Evolutionary conservation across 75 land plant genomes (phyloP).

Genomic region (Selaginella tamariscina): DNA sequence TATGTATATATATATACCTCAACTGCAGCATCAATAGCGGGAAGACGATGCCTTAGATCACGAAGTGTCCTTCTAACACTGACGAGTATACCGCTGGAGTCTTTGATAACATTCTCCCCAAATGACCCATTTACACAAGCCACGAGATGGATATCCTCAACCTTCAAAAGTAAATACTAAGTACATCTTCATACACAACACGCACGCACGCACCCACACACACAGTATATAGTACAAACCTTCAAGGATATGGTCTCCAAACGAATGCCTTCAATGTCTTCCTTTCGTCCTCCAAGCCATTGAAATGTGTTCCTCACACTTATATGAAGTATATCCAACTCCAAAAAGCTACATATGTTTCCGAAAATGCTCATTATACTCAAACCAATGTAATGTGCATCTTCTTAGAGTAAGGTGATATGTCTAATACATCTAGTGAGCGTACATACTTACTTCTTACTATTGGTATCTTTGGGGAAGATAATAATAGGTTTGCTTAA

Average conservation of each 20-base stretch:
- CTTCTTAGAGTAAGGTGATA: no score
- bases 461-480: slow-evolving; percentile 75
- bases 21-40: slow-evolving; percentile 46
- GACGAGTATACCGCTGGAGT: slow-evolving; percentile 68
- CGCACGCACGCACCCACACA: neutral
- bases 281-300: slow-evolving; percentile 70
- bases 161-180: slow-evolving; percentile 24
- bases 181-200: neutral
- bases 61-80: slow-evolving; percentile 61
- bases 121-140: slow-evolving; percentile 48
- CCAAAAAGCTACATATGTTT: slow-evolving; percentile 75
- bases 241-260: slow-evolving; percentile 43
- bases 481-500: slow-evolving; percentile 77
- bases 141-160: slow-evolving; percentile 63
- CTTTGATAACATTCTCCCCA: slow-evolving; percentile 72
- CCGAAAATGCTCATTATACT: no score
- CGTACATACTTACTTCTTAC: slow-evolving; percentile 44
- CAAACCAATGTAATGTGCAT: no score
- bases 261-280: slow-evolving; percentile 57
- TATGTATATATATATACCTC: slow-evolving; percentile 29
- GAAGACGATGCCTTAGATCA: slow-evolving; percentile 78
- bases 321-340: slow-evolving; percentile 77
- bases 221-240: no score
- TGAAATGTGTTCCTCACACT: slow-evolving; percentile 56
- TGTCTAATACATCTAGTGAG: neutral